These are phyloP conservation scores for Ascoidea asiatica DNA, from an alignment of 805 yeast genomes.

Conservation along the genomic window DNA sequence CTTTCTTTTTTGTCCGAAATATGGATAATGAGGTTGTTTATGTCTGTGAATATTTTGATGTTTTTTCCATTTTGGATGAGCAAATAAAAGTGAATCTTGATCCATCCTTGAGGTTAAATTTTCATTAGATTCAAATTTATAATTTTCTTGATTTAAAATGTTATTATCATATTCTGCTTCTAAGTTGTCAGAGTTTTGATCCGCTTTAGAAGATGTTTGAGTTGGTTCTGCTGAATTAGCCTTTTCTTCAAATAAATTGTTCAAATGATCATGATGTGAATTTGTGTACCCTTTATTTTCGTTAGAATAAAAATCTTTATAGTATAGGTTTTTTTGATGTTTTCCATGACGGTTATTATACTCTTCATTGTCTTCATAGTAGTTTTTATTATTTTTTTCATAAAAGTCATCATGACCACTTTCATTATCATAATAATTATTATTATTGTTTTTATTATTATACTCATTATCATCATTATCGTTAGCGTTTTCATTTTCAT, in stretches of 20 bases:
- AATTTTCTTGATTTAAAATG: no score
- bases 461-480: constrained; percentile 9
- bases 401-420: constrained; percentile 8
- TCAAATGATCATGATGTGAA: neutral
- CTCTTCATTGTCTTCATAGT: neutral
- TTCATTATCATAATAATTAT: constrained; percentile 11
- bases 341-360: neutral
- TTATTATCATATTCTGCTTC: no score
- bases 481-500: constrained; percentile 4
- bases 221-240: neutral
- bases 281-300: neutral
- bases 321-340: neutral
- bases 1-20: no score
- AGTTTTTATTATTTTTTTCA: constrained; percentile 1
- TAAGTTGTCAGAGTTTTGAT: neutral
- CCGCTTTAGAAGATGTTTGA: neutral
- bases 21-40: no score
- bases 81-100: no score
- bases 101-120: no score
- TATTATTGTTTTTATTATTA: constrained; percentile 11
- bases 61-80: no score
- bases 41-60: no score
- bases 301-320: neutral
- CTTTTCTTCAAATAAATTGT: neutral
- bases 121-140: no score